phyloP scores from a whole-genome alignment of 768 basidiomycete species.

The Tephrocybe rancida region DNA sequence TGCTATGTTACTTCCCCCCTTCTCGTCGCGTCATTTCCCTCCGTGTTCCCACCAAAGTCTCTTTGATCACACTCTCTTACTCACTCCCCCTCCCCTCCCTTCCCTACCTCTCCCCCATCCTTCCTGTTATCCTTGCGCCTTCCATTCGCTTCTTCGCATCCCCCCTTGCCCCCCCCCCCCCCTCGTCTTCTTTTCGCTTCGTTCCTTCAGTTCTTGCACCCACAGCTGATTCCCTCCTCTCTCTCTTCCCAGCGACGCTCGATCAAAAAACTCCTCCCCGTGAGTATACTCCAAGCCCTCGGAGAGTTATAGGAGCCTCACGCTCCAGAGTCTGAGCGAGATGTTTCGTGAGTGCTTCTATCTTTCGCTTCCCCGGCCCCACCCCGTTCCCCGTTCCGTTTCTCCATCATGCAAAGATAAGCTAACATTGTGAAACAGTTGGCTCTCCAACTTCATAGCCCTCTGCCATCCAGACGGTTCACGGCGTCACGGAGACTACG shows the following conservation, averaged over 20 bases:
- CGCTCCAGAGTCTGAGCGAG: conserved; percentile 78
- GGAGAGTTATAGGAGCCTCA: conserved; percentile 87
- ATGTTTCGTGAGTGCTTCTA: conserved; percentile 90
- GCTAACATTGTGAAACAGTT: conserved; percentile 54
- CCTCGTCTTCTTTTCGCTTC: neutral
- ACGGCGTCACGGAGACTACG: conserved; percentile 91
- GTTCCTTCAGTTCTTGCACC: neutral
- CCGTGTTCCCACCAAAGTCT: too few species aligned
- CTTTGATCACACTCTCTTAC: too few species aligned
- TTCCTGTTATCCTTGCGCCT: too few species aligned
- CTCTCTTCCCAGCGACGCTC: conserved; percentile 62
- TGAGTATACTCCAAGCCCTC: conserved; percentile 91
- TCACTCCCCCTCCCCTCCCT: too few species aligned
- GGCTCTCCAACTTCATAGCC: conserved; percentile 91
- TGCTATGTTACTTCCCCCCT: too few species aligned
- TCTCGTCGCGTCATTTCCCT: too few species aligned
- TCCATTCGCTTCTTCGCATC: too few species aligned
- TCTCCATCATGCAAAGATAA: neutral
- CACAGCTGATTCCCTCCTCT: conserved; percentile 1
- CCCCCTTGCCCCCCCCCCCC: neutral
- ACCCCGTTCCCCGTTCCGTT: neutral
- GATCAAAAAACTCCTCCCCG: conserved; percentile 87
- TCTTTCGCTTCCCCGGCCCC: conserved; percentile 87
- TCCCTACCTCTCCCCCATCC: too few species aligned
- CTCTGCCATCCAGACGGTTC: conserved; percentile 93